Evolutionary conservation across 805 yeast species (phyloP).

Genomic region (Metschnikowia koreensis): DNA sequence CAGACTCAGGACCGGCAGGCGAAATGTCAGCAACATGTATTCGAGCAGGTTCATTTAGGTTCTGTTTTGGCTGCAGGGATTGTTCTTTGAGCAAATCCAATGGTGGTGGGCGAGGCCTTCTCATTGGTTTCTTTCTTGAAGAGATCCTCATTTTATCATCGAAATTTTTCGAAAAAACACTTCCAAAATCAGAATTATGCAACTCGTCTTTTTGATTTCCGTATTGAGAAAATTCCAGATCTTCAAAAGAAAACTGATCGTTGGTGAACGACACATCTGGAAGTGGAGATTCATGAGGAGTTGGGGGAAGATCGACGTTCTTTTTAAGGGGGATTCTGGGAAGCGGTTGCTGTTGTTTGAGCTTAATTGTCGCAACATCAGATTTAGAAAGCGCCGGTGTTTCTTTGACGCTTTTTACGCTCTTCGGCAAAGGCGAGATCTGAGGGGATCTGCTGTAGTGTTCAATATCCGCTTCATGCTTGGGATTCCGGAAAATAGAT

Average conservation of each 20-base stretch:
- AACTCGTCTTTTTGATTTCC: not conserved
- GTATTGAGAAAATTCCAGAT: not conserved
- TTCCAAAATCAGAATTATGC: constrained; percentile 1
- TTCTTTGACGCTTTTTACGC: not conserved
- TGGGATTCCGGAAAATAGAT: constrained; percentile 22
- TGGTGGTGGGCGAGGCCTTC: constrained; percentile 19
- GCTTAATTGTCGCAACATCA: not conserved
- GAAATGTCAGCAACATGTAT: not conserved
- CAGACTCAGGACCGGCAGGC: not conserved
- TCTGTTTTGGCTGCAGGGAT: not conserved
- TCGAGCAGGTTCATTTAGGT: not conserved
- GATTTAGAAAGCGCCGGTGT: not conserved
- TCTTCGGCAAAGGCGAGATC: constrained; percentile 3
- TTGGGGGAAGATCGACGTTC: constrained; percentile 21
- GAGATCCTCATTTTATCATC: constrained; percentile 3
- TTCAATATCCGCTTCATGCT: constrained; percentile 2
- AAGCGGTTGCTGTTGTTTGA: not conserved
- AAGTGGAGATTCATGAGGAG: constrained; percentile 15
- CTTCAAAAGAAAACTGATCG: constrained; percentile 10
- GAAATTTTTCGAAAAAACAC: constrained; percentile 6
- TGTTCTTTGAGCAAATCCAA: constrained; percentile 6
- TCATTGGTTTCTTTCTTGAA: not conserved
- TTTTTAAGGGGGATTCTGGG: constrained; percentile 22
- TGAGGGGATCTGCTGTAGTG: constrained; percentile 12
- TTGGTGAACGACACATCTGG: constrained; percentile 10